Evolutionary conservation across 2,329 filamentous ascomycete species (phyloP).

Genomic region (Calonectria pteridis): DNA sequence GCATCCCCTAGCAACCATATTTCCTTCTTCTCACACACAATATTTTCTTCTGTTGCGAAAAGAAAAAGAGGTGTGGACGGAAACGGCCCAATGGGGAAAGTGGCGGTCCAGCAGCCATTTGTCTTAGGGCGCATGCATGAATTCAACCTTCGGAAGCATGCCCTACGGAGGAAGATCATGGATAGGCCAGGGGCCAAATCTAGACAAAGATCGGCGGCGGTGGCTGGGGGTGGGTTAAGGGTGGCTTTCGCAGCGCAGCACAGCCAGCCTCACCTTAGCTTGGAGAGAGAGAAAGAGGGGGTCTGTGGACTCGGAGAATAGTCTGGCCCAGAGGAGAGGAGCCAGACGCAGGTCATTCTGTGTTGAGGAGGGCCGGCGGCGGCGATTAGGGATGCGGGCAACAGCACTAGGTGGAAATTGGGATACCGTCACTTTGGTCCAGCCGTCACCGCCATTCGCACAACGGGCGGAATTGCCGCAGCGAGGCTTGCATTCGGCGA

Average conservation of each 20-base stretch:
- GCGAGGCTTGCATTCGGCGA: background rate
- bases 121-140: background rate
- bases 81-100: background rate
- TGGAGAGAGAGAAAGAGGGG: background rate
- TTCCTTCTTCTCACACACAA: background rate
- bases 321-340: background rate
- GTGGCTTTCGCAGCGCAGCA: background rate
- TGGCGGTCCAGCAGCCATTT: background rate
- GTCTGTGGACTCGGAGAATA: slow-evolving; percentile 2
- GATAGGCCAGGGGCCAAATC: background rate
- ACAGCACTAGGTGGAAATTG: slow-evolving; percentile 1
- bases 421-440: slow-evolving; percentile 6
- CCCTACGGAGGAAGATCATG: slow-evolving; percentile 4
- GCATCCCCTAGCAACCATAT: background rate
- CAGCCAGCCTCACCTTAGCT: slow-evolving; percentile 1
- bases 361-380: background rate
- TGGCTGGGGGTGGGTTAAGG: background rate
- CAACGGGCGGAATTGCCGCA: slow-evolving; percentile 13
- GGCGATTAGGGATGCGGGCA: background rate
- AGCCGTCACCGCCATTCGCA: slow-evolving; percentile 22
- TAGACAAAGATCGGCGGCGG: background rate
- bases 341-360: background rate
- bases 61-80: background rate
- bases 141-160: slow-evolving; percentile 6
- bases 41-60: background rate